Percentiles rank a stretch among this genome's conserved stretches.
These are phyloP conservation scores for Fusarium odoratissimum DNA, from an alignment of 2,329 filamentous ascomycete genomes.

Conservation along the genomic window DNA sequence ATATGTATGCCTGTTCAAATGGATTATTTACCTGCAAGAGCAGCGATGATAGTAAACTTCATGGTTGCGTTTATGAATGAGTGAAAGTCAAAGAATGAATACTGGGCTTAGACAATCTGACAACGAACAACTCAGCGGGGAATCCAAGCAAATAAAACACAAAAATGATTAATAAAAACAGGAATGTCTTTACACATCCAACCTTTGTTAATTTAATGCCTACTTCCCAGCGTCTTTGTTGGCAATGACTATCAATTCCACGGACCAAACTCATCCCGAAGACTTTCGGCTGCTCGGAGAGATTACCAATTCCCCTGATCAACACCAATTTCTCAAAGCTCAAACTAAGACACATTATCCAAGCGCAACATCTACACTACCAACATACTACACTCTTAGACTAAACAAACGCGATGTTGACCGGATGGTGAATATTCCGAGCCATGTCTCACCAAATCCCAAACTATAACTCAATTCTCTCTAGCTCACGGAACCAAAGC, in stretches of 20 bases:
- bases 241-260: background rate
- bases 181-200: background rate
- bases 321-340: background rate
- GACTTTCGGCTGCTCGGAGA: background rate
- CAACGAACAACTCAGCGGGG: background rate
- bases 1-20: fast-evolving
- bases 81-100: conserved; percentile 14
- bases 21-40: conserved; percentile 18
- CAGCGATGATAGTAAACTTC: conserved; percentile 23
- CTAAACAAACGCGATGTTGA: background rate
- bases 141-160: conserved; percentile 2
- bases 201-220: background rate
- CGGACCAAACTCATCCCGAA: background rate
- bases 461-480: background rate
- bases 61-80: conserved; percentile 21
- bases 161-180: background rate
- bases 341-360: background rate
- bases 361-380: background rate
- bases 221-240: background rate
- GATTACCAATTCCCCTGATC: background rate
- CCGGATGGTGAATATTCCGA: conserved; percentile 6
- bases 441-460: conserved; percentile 10
- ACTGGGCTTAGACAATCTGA: background rate
- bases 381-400: background rate
- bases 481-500: conserved; percentile 23